phyloP scores from a whole-genome alignment of 176 grass and related monocot species.

The Triticum dicoccoides region DNA sequence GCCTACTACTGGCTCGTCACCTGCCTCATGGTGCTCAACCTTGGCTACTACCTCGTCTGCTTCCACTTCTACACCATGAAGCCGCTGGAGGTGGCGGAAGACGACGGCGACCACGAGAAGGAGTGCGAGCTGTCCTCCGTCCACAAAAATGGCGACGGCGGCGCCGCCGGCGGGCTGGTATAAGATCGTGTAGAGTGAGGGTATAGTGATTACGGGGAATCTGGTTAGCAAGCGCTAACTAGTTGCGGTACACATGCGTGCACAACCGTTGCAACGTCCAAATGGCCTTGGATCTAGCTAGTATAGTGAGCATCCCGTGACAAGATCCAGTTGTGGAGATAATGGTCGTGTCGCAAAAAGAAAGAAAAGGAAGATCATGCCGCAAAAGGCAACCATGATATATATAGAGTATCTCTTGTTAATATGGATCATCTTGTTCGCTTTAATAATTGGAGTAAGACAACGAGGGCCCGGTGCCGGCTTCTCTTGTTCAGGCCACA shows the following conservation, averaged over 20 bases:
- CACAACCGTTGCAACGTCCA: neutral
- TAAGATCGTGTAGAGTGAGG: neutral
- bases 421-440: neutral
- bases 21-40: slow-evolving; percentile 58
- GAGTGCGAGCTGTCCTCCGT: slow-evolving; percentile 31
- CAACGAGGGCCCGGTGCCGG: too few relatives aligned
- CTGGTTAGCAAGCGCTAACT: neutral
- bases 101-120: neutral
- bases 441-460: neutral
- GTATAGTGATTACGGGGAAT: neutral
- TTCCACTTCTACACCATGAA: slow-evolving; percentile 72
- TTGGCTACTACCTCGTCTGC: slow-evolving; percentile 55
- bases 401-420: neutral
- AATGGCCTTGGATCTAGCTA: neutral
- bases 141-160: slow-evolving; percentile 7
- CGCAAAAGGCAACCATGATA: neutral
- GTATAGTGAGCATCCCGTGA: neutral
- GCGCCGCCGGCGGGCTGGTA: neutral
- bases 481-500: too few relatives aligned
- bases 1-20: slow-evolving; percentile 83
- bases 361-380: neutral
- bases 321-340: slow-evolving; percentile 15
- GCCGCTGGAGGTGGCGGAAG: slow-evolving; percentile 34
- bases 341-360: neutral
- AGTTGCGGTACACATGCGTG: neutral